Percentiles rank a stretch among this genome's conserved stretches.
These are phyloP conservation scores for Hyaloscypha finlandica DNA, from an alignment of 495 filamentous ascomycete genomes.

Conservation along the genomic window DNA sequence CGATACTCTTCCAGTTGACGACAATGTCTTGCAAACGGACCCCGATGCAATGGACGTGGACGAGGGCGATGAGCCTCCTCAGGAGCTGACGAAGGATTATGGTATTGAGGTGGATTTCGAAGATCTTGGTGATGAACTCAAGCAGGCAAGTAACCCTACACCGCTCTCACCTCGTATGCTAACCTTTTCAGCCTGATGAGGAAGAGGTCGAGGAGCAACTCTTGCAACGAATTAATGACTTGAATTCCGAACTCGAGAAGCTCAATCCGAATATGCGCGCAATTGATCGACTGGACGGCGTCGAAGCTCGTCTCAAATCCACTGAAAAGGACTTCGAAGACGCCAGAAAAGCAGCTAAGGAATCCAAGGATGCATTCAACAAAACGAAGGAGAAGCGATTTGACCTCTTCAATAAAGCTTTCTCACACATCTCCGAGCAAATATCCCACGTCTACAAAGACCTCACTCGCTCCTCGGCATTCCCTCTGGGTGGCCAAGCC, in stretches of 20 bases:
- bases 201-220: slow-evolving; percentile 77
- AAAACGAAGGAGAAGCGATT: slow-evolving; percentile 78
- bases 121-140: slow-evolving; percentile 80
- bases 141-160: slow-evolving; percentile 57
- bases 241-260: slow-evolving; percentile 82
- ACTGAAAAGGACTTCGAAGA: slow-evolving; percentile 90
- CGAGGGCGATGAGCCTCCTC: slow-evolving; percentile 48
- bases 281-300: slow-evolving; percentile 85
- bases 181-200: slow-evolving; percentile 56
- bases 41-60: slow-evolving; percentile 89
- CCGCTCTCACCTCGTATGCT: slow-evolving; percentile 5
- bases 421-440: slow-evolving; percentile 91
- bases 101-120: slow-evolving; percentile 93
- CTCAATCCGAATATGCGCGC: slow-evolving; percentile 96
- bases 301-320: slow-evolving; percentile 77
- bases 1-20: slow-evolving; percentile 77
- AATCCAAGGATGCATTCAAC: slow-evolving; percentile 80
- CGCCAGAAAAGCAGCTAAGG: slow-evolving; percentile 69
- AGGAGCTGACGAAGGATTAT: slow-evolving; percentile 69
- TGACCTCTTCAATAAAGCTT: slow-evolving; percentile 92
- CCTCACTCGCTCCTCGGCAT: slow-evolving; percentile 79
- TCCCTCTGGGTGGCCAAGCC: slow-evolving; percentile 89
- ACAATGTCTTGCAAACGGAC: slow-evolving; percentile 66
- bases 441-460: slow-evolving; percentile 94
- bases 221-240: slow-evolving; percentile 69